Conservation (phyloP, 1,139 yeast genomes). For the Lipomyces yarrowii region DNA sequence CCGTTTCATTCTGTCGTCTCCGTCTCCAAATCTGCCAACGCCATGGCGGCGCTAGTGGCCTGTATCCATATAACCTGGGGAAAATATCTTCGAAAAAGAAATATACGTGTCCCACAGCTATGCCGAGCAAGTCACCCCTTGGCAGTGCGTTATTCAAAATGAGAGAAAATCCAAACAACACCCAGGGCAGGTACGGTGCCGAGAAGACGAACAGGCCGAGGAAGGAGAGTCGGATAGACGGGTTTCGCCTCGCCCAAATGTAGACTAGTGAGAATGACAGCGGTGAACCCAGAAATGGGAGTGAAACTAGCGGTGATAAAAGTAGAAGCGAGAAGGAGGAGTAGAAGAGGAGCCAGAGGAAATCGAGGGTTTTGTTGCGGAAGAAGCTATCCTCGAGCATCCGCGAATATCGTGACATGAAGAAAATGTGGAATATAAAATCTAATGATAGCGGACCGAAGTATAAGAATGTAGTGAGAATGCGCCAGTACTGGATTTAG, state of each 20-base stretch:
- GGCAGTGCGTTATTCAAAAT: conserved; percentile 37
- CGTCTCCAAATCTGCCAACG: conserved; percentile 34
- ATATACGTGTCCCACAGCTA: conserved; percentile 49
- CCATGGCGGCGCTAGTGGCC: conserved; percentile 45
- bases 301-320: conserved; percentile 41
- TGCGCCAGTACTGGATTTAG: conserved; percentile 47
- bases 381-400: conserved; percentile 48
- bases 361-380: conserved; percentile 44
- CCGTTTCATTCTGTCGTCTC: background rate
- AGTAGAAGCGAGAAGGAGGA: conserved; percentile 39
- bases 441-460: conserved; percentile 48
- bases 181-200: conserved; percentile 51
- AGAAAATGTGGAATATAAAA: conserved; percentile 44
- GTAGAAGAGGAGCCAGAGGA: conserved; percentile 47
- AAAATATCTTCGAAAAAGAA: conserved; percentile 50
- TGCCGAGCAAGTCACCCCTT: conserved; percentile 45
- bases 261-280: conserved; percentile 48
- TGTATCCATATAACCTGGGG: conserved; percentile 43
- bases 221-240: conserved; percentile 45
- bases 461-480: conserved; percentile 49
- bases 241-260: conserved; percentile 52
- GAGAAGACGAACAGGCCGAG: conserved; percentile 47
- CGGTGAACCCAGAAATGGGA: conserved; percentile 45
- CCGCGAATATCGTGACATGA: conserved; percentile 47
- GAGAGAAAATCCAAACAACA: conserved; percentile 38